Conservation (phyloP, 371 early-diverging fungal genomes). For the Mortierella sp. region DNA sequence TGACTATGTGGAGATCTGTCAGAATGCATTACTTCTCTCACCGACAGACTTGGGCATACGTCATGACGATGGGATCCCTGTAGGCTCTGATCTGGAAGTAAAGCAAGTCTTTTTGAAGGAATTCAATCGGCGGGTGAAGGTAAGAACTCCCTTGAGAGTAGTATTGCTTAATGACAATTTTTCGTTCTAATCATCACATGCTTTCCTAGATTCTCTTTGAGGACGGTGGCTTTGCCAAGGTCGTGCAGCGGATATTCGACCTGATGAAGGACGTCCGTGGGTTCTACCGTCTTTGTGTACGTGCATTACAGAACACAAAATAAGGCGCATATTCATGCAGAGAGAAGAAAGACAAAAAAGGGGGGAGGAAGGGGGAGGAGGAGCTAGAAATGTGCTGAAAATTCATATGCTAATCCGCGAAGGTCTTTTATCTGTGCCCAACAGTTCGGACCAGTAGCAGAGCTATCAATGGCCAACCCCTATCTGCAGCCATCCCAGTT, state of each 20-base stretch:
- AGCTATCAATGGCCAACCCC: conserved; percentile 57
- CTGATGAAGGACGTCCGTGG: conserved; percentile 69
- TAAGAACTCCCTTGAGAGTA: too few relatives aligned
- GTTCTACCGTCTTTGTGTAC: conserved; percentile 72
- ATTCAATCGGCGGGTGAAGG: conserved; percentile 41
- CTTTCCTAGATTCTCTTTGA: conserved; percentile 64
- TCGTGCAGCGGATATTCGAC: conserved; percentile 69
- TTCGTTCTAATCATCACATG: conserved; percentile 13
- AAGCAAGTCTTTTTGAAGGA: conserved; percentile 23
- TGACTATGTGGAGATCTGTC: conserved; percentile 68
- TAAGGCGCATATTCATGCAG: not conserved
- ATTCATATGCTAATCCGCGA: conserved; percentile 2
- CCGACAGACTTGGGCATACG: conserved; percentile 24
- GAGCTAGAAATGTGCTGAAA: not conserved
- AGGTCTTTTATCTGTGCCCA: conserved; percentile 1
- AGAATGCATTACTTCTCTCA: conserved; percentile 57
- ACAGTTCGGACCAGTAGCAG: conserved; percentile 70
- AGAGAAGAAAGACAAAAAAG: not conserved
- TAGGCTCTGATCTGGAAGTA: conserved; percentile 2
- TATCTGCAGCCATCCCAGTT: conserved; percentile 60
- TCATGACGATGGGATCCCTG: conserved; percentile 1
- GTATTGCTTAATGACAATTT: too few relatives aligned
- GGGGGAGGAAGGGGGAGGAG: not conserved
- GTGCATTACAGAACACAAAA: conserved; percentile 23
- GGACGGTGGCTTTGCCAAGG: conserved; percentile 58